Base-by-base conservation (phyloP, 1,284 basidiomycete species). In the Ustilago tritici region DNA sequence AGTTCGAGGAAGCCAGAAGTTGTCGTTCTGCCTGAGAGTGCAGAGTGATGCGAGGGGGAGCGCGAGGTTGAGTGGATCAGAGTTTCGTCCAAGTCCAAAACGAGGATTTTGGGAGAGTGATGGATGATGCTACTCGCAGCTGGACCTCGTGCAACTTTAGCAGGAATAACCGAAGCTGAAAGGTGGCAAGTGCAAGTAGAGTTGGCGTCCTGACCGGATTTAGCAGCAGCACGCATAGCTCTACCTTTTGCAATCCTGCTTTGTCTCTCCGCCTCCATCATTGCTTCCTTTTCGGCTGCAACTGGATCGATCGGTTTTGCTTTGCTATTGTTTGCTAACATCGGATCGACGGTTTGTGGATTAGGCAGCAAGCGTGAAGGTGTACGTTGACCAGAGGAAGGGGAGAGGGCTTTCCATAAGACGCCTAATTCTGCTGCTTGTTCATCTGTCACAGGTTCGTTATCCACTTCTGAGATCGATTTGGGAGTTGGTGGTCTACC, bases 51-150 rank as follows among this genome's bases (percentile, higher is more conserved):
- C n/a, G 78, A 61, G 2, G 79, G 77, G 8, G 92, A 93, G 47
- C 94, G 90, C 32, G 94, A 94, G 0, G 95, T 99, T 2, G 95
- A 98, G 85, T 99, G 96, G 70, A 99, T 98, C 64, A 99, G 90
- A 0, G 96, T 99, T 88, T 99, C 96, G 87, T 99, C 96, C 47
- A 99, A 89, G 87, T 99, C 96, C 55, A 99, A 91, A 23, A 85
- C 83, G n/a, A 85, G 79, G 31, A 85, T 81, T 67, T 85, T 85
- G 50, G 83, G 84, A 15, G 83, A 78, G 50, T 85, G 81, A 34
- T 84, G 83, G 54, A 85, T 84, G 50, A 85, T 66, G 9, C 70
- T 64, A 17, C 63, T 63, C 9, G 75, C 64, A 1, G 73, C 64
- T 2, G 79, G 71, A 14, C 52, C 72, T 2, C 81, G 70, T 8